Evolutionary conservation across 345 rosid genomes (phyloP).

Genomic region (Dipteronia dyeriana): DNA sequence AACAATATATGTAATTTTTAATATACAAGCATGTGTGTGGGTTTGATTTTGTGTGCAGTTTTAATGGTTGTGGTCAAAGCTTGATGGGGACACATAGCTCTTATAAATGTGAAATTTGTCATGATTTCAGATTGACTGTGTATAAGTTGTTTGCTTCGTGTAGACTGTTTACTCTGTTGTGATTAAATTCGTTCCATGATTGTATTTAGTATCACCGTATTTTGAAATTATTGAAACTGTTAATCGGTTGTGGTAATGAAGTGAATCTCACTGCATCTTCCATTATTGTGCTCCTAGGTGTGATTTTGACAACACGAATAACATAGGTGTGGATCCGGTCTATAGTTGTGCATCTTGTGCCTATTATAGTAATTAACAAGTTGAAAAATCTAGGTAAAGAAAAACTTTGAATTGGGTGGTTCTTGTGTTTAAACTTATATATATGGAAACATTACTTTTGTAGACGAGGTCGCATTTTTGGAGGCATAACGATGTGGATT

Average conservation of each 20-base stretch:
- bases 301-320: too few relatives aligned
- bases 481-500: background rate
- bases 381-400: background rate
- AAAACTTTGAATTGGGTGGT: constrained; percentile 8
- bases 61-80: background rate
- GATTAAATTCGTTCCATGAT: background rate
- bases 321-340: background rate
- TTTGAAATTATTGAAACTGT: background rate
- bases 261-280: background rate
- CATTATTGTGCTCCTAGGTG: background rate
- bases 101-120: background rate
- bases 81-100: background rate
- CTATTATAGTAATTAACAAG: constrained; percentile 8
- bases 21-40: too few relatives aligned
- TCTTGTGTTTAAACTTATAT: background rate
- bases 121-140: background rate
- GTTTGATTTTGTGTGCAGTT: background rate
- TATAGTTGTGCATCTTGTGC: constrained; percentile 2
- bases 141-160: background rate
- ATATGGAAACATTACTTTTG: background rate
- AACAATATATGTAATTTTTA: background rate
- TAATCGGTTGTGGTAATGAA: background rate
- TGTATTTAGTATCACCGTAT: background rate
- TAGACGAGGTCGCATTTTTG: background rate
- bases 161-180: background rate